Conservation (phyloP, 306 rosid species). For the Senna tora region DNA sequence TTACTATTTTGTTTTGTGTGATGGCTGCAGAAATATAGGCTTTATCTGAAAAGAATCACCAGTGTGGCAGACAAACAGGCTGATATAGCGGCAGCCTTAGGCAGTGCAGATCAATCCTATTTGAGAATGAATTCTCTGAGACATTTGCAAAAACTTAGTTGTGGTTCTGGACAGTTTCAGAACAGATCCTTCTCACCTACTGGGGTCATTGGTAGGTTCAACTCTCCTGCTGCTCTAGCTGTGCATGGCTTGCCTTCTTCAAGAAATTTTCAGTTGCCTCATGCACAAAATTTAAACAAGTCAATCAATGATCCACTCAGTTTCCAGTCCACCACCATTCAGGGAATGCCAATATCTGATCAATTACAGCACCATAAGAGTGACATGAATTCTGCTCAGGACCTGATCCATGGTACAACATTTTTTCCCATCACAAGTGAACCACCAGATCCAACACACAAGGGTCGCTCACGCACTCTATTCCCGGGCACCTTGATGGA, state of each 20-base stretch:
- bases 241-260: constrained; percentile 66
- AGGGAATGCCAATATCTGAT: constrained; percentile 48
- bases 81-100: constrained; percentile 79
- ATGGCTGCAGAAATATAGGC: constrained; percentile 85
- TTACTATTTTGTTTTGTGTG: constrained; percentile 7
- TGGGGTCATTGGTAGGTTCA: constrained; percentile 74
- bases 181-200: constrained; percentile 65
- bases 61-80: constrained; percentile 88
- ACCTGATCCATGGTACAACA: constrained; percentile 38
- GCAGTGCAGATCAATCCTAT: constrained; percentile 77
- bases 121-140: constrained; percentile 64
- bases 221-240: constrained; percentile 65
- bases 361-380: constrained; percentile 44
- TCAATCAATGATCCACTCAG: constrained; percentile 49
- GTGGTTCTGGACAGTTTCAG: constrained; percentile 65
- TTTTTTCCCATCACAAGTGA: constrained; percentile 45
- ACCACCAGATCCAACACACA: constrained; percentile 40
- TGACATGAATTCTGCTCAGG: constrained; percentile 36
- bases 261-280: constrained; percentile 51
- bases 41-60: constrained; percentile 86
- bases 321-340: constrained; percentile 48
- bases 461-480: constrained; percentile 40
- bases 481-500: constrained; percentile 41
- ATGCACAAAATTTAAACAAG: constrained; percentile 49
- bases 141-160: constrained; percentile 53